Percentiles rank a stretch among this genome's conserved stretches.
These are phyloP conservation scores for Aristolochia fimbriata DNA, from an alignment of 164 flowering plant genomes.

Conservation along the genomic window DNA sequence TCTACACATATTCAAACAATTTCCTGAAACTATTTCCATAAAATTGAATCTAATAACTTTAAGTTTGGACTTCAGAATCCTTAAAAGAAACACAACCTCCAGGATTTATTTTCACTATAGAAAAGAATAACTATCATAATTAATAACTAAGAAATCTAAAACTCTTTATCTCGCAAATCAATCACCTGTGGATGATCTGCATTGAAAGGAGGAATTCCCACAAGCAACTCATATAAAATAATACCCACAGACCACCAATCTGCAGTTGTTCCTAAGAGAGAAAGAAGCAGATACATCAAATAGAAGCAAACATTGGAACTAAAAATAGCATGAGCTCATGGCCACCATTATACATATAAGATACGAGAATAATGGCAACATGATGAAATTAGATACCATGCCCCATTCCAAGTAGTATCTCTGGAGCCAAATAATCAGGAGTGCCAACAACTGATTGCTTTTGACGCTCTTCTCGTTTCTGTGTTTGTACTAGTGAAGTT, in stretches of 20 bases:
- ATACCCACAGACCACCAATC: slow-evolving; percentile 99
- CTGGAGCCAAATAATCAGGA: slow-evolving; percentile 99
- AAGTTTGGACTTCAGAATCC: too few relatives aligned
- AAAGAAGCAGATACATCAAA: slow-evolving; percentile 1
- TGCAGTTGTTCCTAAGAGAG: slow-evolving; percentile 72
- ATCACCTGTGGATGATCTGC: slow-evolving; percentile 87
- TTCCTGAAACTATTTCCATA: too few relatives aligned
- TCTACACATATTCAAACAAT: too few relatives aligned
- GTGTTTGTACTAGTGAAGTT: slow-evolving; percentile 19
- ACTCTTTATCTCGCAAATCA: neutral
- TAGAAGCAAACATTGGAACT: neutral
- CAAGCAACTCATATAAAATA: slow-evolving; percentile 91
- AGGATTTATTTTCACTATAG: neutral
- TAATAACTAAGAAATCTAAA: slow-evolving; percentile 1
- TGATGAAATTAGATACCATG: slow-evolving; percentile 48
- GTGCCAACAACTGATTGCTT: slow-evolving; percentile 92
- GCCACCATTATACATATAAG: neutral
- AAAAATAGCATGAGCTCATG: neutral
- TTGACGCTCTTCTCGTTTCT: slow-evolving; percentile 54
- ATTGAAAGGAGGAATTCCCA: slow-evolving; percentile 96
- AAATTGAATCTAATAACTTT: too few relatives aligned
- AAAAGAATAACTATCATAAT: neutral
- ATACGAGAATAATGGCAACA: neutral
- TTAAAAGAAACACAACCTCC: too few relatives aligned
- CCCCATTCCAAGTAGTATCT: slow-evolving; percentile 98